Percentiles rank a stretch among this genome's conserved stretches.
Evolutionary conservation across 2,329 filamentous ascomycete species (phyloP).

Genomic region (Penicillium brevicompactum): DNA sequence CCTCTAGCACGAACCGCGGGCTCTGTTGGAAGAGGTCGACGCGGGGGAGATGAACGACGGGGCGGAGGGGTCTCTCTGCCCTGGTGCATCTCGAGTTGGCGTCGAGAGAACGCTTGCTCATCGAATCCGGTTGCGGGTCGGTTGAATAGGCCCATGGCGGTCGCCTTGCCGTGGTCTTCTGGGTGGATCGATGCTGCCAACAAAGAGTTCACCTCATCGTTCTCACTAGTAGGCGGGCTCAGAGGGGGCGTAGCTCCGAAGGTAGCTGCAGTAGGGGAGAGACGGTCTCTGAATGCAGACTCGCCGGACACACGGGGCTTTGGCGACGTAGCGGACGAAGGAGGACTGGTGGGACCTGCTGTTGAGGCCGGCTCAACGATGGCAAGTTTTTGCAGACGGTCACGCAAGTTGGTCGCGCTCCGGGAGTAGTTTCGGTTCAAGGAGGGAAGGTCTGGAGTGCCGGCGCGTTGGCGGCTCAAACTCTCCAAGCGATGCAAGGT

Average conservation of each 20-base stretch:
- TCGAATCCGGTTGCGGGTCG: conserved; percentile 78
- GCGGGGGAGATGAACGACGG: conserved; percentile 32
- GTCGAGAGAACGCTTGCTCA: conserved; percentile 80
- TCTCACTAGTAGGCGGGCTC: conserved; percentile 72
- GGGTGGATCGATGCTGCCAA: conserved; percentile 68
- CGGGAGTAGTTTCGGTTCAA: conserved; percentile 48
- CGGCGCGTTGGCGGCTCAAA: conserved; percentile 66
- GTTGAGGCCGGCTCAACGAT: conserved; percentile 25
- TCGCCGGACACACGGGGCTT: conserved; percentile 41
- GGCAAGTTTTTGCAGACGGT: conserved; percentile 44
- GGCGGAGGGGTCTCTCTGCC: conserved; percentile 65
- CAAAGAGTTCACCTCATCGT: conserved; percentile 66
- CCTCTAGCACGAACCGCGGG: conserved; percentile 31
- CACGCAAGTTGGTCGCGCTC: conserved; percentile 70
- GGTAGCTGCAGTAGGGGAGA: conserved; percentile 31
- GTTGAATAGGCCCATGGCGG: conserved; percentile 70
- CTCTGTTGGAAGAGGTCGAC: conserved; percentile 25
- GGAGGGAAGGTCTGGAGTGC: conserved; percentile 54
- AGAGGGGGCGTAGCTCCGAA: conserved; percentile 56
- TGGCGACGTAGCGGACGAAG: conserved; percentile 41
- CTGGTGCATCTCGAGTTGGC: conserved; percentile 78
- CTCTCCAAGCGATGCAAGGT: conserved; percentile 79
- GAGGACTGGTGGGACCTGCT: conserved; percentile 44
- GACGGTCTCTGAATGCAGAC: conserved; percentile 30
- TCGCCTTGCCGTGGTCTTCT: conserved; percentile 79